These are phyloP conservation scores for Cyphellophora europaea DNA, from an alignment of 2,329 filamentous ascomycete genomes.

Conservation along the genomic window DNA sequence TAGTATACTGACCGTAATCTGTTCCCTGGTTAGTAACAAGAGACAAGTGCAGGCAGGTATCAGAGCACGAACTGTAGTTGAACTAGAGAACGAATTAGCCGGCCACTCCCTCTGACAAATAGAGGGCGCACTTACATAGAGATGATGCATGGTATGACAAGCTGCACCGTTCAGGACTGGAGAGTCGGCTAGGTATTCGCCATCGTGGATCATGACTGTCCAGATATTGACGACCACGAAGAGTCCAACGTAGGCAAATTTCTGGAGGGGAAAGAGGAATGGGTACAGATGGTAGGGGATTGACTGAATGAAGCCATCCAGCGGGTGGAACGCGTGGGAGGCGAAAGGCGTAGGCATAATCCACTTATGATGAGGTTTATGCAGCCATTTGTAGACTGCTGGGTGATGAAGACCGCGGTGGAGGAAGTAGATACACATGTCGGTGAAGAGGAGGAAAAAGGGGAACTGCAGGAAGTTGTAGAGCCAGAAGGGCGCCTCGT, in stretches of 20 bases:
- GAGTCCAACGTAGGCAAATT: conserved; percentile 73
- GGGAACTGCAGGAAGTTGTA: conserved; percentile 81
- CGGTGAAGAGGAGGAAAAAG: conserved; percentile 78
- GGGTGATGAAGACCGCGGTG: conserved; percentile 80
- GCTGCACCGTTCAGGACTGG: conserved; percentile 91
- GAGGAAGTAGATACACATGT: conserved; percentile 85
- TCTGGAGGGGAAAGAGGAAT: conserved; percentile 86
- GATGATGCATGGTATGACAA: conserved; percentile 86
- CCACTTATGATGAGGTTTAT: conserved; percentile 99
- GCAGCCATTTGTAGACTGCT: conserved; percentile 70
- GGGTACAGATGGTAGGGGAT: conserved; percentile 90
- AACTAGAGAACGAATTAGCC: no score
- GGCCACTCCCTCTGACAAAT: no score
- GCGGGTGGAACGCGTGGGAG: conserved; percentile 86
- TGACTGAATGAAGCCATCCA: conserved; percentile 83
- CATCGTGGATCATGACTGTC: conserved; percentile 94
- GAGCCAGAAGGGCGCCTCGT: conserved; percentile 64
- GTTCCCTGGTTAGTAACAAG: neutral
- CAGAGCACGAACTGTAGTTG: no score
- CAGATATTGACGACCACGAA: conserved; percentile 94
- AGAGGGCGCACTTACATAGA: conserved; percentile 29
- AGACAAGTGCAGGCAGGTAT: no score
- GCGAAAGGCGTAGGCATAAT: conserved; percentile 96
- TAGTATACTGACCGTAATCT: conserved; percentile 96
- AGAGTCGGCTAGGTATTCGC: conserved; percentile 84